Evolutionary conservation across 352 stramenopile species (phyloP).

Genomic region (Pelagophyceae sp.): DNA sequence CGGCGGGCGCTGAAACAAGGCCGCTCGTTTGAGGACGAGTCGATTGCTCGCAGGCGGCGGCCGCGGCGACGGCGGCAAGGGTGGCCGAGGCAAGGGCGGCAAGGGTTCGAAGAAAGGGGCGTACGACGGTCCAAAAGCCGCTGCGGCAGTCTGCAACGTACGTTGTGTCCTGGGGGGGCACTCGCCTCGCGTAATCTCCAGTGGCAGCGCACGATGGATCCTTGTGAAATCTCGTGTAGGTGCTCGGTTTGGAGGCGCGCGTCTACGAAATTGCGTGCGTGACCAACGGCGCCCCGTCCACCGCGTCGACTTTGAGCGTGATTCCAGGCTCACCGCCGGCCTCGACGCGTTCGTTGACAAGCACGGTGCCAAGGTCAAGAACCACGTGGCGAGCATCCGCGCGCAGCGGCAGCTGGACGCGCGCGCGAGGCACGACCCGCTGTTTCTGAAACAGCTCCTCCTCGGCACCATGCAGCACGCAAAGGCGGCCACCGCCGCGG

Average conservation of each 20-base stretch:
- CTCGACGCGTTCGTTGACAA: not conserved
- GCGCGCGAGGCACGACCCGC: slow-evolving; percentile 10
- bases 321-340: not conserved
- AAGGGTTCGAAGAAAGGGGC: not conserved
- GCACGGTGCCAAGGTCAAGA: not conserved
- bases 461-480: not conserved
- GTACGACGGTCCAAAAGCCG: not conserved
- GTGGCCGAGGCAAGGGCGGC: not conserved
- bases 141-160: not conserved
- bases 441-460: slow-evolving; percentile 13
- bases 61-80: slow-evolving; percentile 1
- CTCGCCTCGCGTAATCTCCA: too few species aligned
- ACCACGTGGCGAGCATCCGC: not conserved
- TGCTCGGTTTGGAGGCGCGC: too few species aligned
- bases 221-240: too few species aligned
- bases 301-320: too few species aligned
- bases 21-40: too few species aligned
- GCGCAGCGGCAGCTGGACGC: slow-evolving; percentile 9
- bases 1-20: too few species aligned
- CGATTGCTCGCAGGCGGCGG: too few species aligned
- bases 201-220: too few species aligned
- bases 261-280: too few species aligned
- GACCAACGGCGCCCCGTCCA: too few species aligned
- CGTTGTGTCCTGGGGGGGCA: too few species aligned
- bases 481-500: not conserved